A percentile compares a stretch with the other conserved stretches of the same genome.
Evolutionary conservation across 1,284 basidiomycete species (phyloP).

Genomic region (Vanrija pseudolonga): DNA sequence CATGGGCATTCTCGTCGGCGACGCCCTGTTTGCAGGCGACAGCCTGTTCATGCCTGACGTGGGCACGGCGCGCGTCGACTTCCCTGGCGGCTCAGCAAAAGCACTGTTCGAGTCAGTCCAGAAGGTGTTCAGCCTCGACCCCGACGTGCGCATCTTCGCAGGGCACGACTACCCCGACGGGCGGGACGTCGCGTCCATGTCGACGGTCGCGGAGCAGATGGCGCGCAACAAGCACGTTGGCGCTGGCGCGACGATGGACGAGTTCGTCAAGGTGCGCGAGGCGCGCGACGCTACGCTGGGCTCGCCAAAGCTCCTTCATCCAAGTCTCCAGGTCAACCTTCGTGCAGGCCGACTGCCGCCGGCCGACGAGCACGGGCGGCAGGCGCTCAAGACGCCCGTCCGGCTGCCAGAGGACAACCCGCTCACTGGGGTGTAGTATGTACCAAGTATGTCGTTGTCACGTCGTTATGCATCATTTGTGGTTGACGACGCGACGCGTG

Average conservation of each 20-base stretch:
- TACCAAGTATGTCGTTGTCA: too few relatives aligned
- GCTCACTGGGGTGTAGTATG: too few relatives aligned
- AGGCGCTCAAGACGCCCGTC: slow-evolving; percentile 14
- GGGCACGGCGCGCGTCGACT: slow-evolving; percentile 36
- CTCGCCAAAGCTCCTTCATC: slow-evolving; percentile 27
- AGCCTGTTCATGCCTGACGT: slow-evolving; percentile 36
- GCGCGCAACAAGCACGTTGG: slow-evolving; percentile 28
- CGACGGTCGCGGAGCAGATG: slow-evolving; percentile 30
- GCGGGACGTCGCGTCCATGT: slow-evolving; percentile 17
- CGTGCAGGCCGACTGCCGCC: slow-evolving; percentile 27
- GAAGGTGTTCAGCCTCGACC: slow-evolving; percentile 25
- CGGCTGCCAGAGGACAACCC: neutral
- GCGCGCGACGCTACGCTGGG: slow-evolving; percentile 23
- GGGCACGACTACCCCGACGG: slow-evolving; percentile 16
- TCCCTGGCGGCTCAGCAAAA: slow-evolving; percentile 29
- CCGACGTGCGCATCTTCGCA: slow-evolving; percentile 26
- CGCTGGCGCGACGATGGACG: slow-evolving; percentile 12
- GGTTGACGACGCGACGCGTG: too few relatives aligned
- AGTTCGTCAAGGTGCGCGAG: slow-evolving; percentile 26
- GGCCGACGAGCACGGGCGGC: slow-evolving; percentile 13
- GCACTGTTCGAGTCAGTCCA: slow-evolving; percentile 23
- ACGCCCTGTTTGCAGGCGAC: slow-evolving; percentile 32
- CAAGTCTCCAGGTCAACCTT: slow-evolving; percentile 35
- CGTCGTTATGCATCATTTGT: too few relatives aligned
- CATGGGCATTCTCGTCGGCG: slow-evolving; percentile 21